Percentiles rank a stretch among this genome's conserved stretches.
phyloP scores from a whole-genome alignment of 2,329 filamentous ascomycete species.

The Trichoderma semiorbis region DNA sequence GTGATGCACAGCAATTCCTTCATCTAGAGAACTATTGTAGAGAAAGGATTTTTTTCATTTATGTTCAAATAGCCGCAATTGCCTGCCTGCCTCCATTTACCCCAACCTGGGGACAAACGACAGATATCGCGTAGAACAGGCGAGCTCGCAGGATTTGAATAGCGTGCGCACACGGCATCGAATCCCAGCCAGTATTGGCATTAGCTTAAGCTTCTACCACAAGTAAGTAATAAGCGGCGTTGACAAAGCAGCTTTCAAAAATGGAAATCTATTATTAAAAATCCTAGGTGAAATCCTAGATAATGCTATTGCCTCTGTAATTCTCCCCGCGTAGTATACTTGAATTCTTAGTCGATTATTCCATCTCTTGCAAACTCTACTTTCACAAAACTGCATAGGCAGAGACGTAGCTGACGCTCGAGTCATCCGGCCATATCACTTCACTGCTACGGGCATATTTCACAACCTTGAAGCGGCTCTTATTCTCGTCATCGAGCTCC shows the following conservation, averaged over 20 bases:
- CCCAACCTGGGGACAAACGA: not conserved
- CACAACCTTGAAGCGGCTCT: conserved; percentile 69
- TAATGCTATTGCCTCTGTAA: not conserved
- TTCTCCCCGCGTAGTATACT: not conserved
- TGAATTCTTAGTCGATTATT: not conserved
- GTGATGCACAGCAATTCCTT: not conserved
- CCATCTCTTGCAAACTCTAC: not conserved
- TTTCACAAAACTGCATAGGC: conserved; percentile 73
- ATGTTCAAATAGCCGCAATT: not conserved
- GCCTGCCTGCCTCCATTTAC: not conserved
- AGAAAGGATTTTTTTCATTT: not conserved
- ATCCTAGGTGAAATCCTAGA: not conserved
- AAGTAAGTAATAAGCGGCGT: not conserved
- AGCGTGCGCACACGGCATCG: not conserved
- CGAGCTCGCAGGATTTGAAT: not conserved
- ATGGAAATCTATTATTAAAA: not conserved
- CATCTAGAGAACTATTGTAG: not conserved
- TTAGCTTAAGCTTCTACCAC: not conserved
- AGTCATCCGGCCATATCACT: conserved; percentile 64
- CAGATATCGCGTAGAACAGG: not conserved
- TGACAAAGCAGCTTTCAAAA: conserved; percentile 1
- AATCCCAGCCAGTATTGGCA: not conserved
- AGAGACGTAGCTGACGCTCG: conserved; percentile 92
- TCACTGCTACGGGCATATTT: conserved; percentile 84
- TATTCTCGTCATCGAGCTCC: conserved; percentile 37